phyloP scores from a whole-genome alignment of 148 eudicot species.

The Pouteria glomerata region DNA sequence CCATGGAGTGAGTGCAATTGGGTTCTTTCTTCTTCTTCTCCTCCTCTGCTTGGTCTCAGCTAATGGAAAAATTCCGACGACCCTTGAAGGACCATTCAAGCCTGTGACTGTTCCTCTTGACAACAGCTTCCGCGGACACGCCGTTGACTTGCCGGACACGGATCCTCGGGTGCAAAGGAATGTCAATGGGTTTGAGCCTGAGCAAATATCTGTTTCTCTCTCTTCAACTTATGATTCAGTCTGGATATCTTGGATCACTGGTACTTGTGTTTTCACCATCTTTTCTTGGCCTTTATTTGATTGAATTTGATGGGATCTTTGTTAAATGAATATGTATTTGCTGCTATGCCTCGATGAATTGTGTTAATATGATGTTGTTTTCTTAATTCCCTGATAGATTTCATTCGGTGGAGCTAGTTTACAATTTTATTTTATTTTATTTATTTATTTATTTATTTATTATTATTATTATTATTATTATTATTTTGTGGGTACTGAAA shows the following conservation, averaged over 20 bases:
- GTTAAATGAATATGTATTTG: not conserved
- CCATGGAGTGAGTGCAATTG: not conserved
- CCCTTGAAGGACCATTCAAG: constrained; percentile 81
- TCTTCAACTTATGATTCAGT: constrained; percentile 71
- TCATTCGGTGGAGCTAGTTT: not conserved
- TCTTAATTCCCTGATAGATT: not conserved
- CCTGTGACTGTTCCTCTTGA: constrained; percentile 78
- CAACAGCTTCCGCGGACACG: constrained; percentile 59
- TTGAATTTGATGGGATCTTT: not conserved
- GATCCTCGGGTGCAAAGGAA: constrained; percentile 71
- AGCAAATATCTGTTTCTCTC: constrained; percentile 80
- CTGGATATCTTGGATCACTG: constrained; percentile 98
- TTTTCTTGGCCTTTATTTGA: not conserved
- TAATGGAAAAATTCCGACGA: constrained; percentile 39
- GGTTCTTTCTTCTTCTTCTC: not conserved
- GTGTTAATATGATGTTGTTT: not conserved
- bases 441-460: too few relatives aligned
- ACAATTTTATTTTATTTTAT: too few relatives aligned
- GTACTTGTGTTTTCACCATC: constrained; percentile 18
- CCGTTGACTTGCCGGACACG: constrained; percentile 69
- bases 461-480: too few relatives aligned
- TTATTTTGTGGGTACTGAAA: too few relatives aligned
- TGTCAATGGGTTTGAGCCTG: constrained; percentile 67
- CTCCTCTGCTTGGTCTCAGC: constrained; percentile 4
- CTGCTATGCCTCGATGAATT: not conserved